Evolutionary conservation across 2,329 filamentous ascomycete species (phyloP), one percentile per base, ranked within the genome.

Genomic region (Drechslerella coelobrocha): DNA sequence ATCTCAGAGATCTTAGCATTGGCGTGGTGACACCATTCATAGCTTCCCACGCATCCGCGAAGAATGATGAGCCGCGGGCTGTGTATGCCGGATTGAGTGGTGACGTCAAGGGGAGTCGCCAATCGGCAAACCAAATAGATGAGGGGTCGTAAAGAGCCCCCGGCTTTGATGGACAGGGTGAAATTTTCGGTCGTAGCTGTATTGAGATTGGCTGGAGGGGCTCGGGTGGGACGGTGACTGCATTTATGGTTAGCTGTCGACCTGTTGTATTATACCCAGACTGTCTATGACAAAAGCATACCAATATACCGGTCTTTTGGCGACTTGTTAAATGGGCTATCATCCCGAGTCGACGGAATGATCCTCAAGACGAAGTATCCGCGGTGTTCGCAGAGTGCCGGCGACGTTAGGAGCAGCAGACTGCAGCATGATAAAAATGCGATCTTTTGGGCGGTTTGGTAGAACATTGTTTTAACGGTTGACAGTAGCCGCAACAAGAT

Each of bases 301-400:
- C 60, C 8, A 14, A 63, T 63, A 27, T 60, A 51, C 6, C 34
- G 50, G 19, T 27, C 21, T 17, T 27, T 19, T 27, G 47, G 41
- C 41, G 19, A 48, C n/a, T 51, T 50, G 19, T 27, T 50, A 14
- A 71, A 59, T 1, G 29, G 41, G 3, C 53, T 52, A 9, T 51
- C 29, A 23, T 57, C 48, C 12, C 50, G 14, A 29, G 34, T 19
- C 3, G 19, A 59, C 19, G 66, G 53, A n/a, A 71, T 14, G 0
- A 63, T 39, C 12, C 53, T 48, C 5, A 71, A 39, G 12, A 60
- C 19, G 47, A 71, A 71, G 53, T 71, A 71, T 12, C 66, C 66
- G 8, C 66, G 59, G 26, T 71, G 59, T 17, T 63, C 19, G 21
- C 60, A 63, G 9, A 62, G 19, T 12, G 34, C 47, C 8, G 9